Base-by-base conservation (phyloP, 345 rosid genomes). In the Jatropha curcas region DNA sequence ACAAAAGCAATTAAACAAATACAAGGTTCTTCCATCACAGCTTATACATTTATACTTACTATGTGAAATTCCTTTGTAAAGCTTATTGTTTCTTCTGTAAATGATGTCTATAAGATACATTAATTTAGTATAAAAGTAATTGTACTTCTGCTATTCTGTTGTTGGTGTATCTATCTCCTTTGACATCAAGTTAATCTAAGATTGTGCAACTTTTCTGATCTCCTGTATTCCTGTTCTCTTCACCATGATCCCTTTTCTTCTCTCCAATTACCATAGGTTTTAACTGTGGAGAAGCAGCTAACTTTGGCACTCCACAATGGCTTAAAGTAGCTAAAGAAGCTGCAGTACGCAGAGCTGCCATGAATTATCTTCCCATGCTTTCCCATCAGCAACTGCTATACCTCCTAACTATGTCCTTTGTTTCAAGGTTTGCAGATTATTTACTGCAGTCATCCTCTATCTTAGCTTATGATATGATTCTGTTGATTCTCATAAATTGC, bases 331-430 rank as follows among this genome's bases (percentile, higher is more conserved):
- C 99, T 19, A 95, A 90, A 87, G 99, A 91, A 78, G 99, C 99
- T 80, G 99, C 98, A 64, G 91, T 95, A 39, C 98, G 99, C 7
- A 86, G 99, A 82, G 99, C 99, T 72, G 99, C 99, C 63, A 95
- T 95, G 99, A 95, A 91, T 86, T 95, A 91, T 87, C 93, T 95
- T 73, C 99, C 99, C 33, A 95, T 95, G 99, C 94, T 95, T 75
- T 95, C 99, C 51, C 99, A 95, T 86, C 97, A 93, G 82, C 99
- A 95, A 81, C 90, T 95, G 61, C 77, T 95, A 30, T 95, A 95
- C 86, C 90, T 95, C 76, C 82, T 95, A 90, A 95, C 99, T 25
- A 95, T 95, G 98, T 95, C 99, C 24, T 95, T 95, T 74, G 90
- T 89, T 74, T 87, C 90, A 69, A 95, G 98, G 99, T 90, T 48